Conservation (phyloP, 2,329 filamentous ascomycete genomes). For the Fusarium staphyleae region DNA sequence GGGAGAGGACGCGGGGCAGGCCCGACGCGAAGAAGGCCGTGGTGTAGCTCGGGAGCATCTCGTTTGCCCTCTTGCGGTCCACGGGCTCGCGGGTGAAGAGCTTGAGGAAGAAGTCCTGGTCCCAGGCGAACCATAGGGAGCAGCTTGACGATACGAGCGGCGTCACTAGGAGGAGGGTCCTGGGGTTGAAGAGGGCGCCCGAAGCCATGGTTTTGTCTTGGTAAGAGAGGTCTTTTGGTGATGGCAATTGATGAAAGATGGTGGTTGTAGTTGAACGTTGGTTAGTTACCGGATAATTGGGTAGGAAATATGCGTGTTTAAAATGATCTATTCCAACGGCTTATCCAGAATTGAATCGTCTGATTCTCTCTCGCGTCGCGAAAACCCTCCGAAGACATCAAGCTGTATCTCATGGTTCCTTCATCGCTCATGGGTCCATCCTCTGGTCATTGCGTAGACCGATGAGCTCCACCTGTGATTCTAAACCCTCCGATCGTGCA, state of each 20-base stretch:
- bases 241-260: neutral
- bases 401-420: neutral
- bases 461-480: neutral
- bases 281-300: neutral
- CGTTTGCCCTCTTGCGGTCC: constrained; percentile 42
- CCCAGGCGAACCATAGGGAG: constrained; percentile 54
- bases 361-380: constrained; percentile 4
- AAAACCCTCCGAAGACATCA: constrained; percentile 25
- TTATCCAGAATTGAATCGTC: neutral
- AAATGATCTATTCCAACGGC: too few relatives aligned
- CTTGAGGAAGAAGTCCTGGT: constrained; percentile 54
- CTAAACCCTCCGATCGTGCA: constrained; percentile 30
- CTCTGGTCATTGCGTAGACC: neutral
- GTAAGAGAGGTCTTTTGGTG: too few relatives aligned
- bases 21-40: constrained; percentile 49
- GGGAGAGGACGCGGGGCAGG: constrained; percentile 44
- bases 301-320: too few relatives aligned
- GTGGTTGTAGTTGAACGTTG: neutral
- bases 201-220: constrained; percentile 48
- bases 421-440: constrained; percentile 8
- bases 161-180: constrained; percentile 50
- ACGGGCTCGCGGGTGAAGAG: constrained; percentile 45
- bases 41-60: constrained; percentile 54
- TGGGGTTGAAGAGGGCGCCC: constrained; percentile 47
- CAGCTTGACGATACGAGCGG: constrained; percentile 57